Base-by-base conservation (phyloP, 495 filamentous ascomycete species). In the Penicillium pancosmium region DNA sequence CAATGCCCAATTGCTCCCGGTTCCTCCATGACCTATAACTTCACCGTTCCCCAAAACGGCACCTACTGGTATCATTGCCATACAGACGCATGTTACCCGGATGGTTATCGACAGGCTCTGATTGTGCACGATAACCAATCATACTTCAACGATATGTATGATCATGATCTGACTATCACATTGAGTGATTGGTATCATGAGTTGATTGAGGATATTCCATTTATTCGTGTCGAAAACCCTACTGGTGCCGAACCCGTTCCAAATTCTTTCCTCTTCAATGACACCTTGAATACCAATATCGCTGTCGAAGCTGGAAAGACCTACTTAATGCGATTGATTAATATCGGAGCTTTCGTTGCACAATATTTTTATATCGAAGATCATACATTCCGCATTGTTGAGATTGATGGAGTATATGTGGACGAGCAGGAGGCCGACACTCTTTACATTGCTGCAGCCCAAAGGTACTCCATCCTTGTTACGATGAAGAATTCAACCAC, bases 61-160 rank as follows among this genome's bases (percentile, higher is more conserved):
- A 90, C 89, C 0, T 92, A 91, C 73, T 92, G 90, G 90, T 92
- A 92, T 63, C 89, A 92, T 68, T 90, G 85, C 10, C 89, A 92
- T 65, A 78, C 78, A 16, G 73, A 75, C 43, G 81, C 76, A 4
- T 88, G 90, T 64, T 91, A 91, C 54, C 87, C 90, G 2, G 90
- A 93, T 67, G 90, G 90, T 33, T 79, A 89, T 31, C 80, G 87
- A 52, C 88, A 87, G 1, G 82, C 89, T 0, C 68, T 93, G 34
- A 84, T 92, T 43, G 74, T 93, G 34, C 81, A 91, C 50, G 89
- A 92, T 63, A 81, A 82, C 4, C 59, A 82, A 0, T 72, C 76
- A 15, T 88, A 87, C 4, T 89, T 84, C 63, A 63, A 71, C 33
- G 79, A 76, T 54, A 68, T 82, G 62, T 91, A 88, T 64, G 87